Percentiles rank a stretch among this genome's conserved stretches.
Evolutionary conservation across 2,329 filamentous ascomycete species (phyloP).

Genomic region (Chaetomium sp.): DNA sequence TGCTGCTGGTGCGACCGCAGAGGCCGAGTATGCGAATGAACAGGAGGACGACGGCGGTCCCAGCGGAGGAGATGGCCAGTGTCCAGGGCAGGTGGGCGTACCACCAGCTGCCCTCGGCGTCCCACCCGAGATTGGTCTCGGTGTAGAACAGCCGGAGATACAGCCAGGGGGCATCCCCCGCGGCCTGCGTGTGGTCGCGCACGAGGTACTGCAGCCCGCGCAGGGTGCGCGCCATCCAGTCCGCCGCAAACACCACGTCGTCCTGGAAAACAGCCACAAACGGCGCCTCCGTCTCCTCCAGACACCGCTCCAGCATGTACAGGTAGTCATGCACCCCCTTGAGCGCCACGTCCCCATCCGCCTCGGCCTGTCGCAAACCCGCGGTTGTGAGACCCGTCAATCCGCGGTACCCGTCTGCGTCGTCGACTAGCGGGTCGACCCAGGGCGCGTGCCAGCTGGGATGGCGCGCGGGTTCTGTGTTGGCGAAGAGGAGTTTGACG

Average conservation of each 20-base stretch:
- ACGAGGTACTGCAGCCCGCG: constrained; percentile 13
- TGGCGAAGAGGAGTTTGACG: constrained; percentile 15
- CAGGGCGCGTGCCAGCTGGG: constrained; percentile 12
- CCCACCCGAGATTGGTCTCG: constrained; percentile 14
- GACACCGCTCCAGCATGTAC: constrained; percentile 14
- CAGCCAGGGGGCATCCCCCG: constrained; percentile 10
- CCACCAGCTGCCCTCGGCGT: constrained; percentile 12
- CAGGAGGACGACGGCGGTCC: constrained; percentile 4
- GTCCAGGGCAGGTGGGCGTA: constrained; percentile 12
- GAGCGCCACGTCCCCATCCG: constrained; percentile 10
- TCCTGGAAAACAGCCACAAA: constrained; percentile 17
- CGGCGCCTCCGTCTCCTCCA: constrained; percentile 13
- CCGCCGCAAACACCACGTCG: constrained; percentile 14
- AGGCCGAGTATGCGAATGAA: background rate
- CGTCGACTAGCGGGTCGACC: constrained; percentile 10
- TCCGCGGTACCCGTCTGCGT: constrained; percentile 5
- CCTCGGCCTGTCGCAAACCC: constrained; percentile 11
- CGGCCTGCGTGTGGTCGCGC: constrained; percentile 1
- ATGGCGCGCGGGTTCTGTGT: constrained; percentile 11
- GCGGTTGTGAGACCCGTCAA: constrained; percentile 4
- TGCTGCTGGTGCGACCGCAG: background rate
- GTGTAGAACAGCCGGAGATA: constrained; percentile 39
- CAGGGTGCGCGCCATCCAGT: constrained; percentile 16
- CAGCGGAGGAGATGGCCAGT: constrained; percentile 2
- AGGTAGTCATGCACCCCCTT: constrained; percentile 17